Base-by-base conservation (phyloP, 768 basidiomycete species). In the Lactarius sanguifluus region DNA sequence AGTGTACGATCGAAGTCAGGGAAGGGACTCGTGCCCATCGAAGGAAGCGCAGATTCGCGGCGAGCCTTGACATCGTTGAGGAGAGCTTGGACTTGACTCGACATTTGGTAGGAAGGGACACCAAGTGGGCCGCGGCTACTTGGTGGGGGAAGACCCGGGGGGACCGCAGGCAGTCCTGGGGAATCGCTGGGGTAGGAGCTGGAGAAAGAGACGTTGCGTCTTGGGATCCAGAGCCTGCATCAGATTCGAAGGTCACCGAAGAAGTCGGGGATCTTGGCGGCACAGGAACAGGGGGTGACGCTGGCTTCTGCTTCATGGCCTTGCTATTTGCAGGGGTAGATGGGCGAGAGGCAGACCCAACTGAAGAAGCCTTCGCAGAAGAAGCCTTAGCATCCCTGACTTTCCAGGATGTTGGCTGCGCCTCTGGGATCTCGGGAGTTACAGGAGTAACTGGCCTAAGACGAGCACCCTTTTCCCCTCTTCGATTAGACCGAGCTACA, bases 1-100 rank as follows among this genome's bases (percentile, higher is more conserved):
- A 95, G 79, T 23, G 91, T 93, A 36, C 91, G 86, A 75, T 94
- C 93, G 70, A 96, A 87, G 69, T 96, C 94, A 12, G 94, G 94
- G 83, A 96, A 96, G 13, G 91, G 85, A 74, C 82, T 92, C 40
- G 79, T 76, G 56, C 77, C 76, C 47, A 78, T 75, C 9, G 80
- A 72, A 13, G 76, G 72, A 25, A 81, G 74, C 2, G 79, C 78
- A 9, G 84, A 81, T 71, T 92, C 90, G 55, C 92, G 83, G 40
- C 92, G 81, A 25, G 85, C 85, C 73, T 86, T 89, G 45, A 96
- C 84, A 70, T 95, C 94, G 64, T 94, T 91, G 56, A 96, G 80
- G 56, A 96, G 81, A 1, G 90, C 91, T 68, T 89, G 89, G 2
- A 91, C 92, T 45, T 92, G 90, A 18, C 81, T 90, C 0, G 94